Base-by-base conservation (phyloP, 495 filamentous ascomycete species). In the Tetracladium setigerum region DNA sequence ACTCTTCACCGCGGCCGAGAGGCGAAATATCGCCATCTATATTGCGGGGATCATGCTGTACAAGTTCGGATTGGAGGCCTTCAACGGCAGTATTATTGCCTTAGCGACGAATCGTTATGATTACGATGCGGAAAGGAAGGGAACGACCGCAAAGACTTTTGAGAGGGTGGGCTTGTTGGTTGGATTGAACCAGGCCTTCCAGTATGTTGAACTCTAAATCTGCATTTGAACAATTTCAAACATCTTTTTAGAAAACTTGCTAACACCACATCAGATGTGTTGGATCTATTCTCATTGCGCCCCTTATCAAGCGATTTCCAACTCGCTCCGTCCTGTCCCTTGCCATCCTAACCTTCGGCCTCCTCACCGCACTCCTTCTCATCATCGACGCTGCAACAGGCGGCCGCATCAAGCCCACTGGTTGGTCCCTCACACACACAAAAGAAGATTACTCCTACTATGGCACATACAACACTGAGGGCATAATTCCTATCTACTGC, bases 31-130 rank as follows among this genome's bases (percentile, higher is more conserved):
- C 36, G 56, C 50, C 24, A 56, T 70, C 30, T 72, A 72, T 52
- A 66, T 64, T 36, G 30, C 47, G 13, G 66, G 65, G 5, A 66
- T 68, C 27, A 68, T 67, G 63, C 53, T 63, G 36, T 71, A 71
- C 59, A 70, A 73, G 47, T 65, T 71, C 22, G 68, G 68, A 1
- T 55, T 73, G 4, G 68, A 71, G 41, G 67, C 65, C 6, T 73
- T 71, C 57, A 71, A 69, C 52, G 66, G 65, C 4, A 66, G 67
- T 19, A 61, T 72, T 15, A 56, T 67, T 22, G 61, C 67, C 2
- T 59, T 72, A 4, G 67, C 69, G 5, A 69, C 61, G 2, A 70
- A 70, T 44, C 60, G 68, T n/a, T 72, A 70, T 47, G 66, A 67
- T 51, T 64, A 63, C 47, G 65, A 67, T 33, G 53, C 65, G 13